Evolutionary conservation across 306 rosid genomes (phyloP).

Genomic region (Herpetospermum pedunculosum): DNA sequence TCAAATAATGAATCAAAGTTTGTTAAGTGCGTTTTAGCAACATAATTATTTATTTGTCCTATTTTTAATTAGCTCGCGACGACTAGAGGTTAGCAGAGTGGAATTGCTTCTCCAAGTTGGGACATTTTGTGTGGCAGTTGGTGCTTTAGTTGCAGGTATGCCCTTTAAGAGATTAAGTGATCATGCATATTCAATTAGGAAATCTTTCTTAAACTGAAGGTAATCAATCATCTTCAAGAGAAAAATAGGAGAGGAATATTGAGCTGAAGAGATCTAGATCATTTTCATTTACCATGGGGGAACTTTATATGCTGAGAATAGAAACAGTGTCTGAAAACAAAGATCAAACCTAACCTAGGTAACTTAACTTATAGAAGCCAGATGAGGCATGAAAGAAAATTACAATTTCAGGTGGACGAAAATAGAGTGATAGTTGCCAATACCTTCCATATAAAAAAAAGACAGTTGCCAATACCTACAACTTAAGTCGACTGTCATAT

Average conservation of each 20-base stretch:
- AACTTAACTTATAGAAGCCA: background rate
- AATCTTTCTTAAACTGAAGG: background rate
- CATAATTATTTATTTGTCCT: background rate
- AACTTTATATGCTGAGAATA: background rate
- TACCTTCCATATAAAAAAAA: no score
- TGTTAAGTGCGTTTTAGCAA: background rate
- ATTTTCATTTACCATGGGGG: background rate
- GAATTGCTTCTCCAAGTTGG: constrained; percentile 99
- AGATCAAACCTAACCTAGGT: background rate
- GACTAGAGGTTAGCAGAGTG: constrained; percentile 97
- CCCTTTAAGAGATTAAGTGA: background rate
- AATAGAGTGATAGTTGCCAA: background rate
- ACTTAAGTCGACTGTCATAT: background rate
- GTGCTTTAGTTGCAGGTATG: constrained; percentile 90
- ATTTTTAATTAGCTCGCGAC: constrained; percentile 58
- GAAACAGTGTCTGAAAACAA: background rate
- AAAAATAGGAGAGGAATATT: background rate
- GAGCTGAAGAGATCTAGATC: background rate
- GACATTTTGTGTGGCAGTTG: constrained; percentile 78
- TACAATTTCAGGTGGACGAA: background rate
- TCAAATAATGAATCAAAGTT: background rate
- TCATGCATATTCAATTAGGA: background rate
- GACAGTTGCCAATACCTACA: no score
- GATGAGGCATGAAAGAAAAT: background rate
- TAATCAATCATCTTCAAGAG: background rate